Conservation (phyloP, 2,329 filamentous ascomycete genomes). For the Aspergillus ochraceus region DNA sequence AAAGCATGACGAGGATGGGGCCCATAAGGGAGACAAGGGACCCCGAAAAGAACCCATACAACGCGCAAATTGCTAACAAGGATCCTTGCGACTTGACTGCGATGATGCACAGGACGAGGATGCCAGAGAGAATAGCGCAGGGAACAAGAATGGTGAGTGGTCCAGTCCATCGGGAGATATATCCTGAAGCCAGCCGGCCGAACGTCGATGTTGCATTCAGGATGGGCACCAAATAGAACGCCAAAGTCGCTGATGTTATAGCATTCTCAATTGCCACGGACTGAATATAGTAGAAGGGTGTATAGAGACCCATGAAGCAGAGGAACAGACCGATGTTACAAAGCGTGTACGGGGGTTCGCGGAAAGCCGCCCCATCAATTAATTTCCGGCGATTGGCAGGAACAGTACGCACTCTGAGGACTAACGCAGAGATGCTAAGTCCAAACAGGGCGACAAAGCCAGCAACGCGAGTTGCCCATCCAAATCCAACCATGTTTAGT, state of each 20-base stretch:
- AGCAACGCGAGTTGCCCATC: slow-evolving; percentile 1
- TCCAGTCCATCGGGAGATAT: slow-evolving; percentile 35
- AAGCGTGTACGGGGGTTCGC: neutral
- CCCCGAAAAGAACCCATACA: slow-evolving; percentile 45
- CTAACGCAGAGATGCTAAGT: too few relatives aligned
- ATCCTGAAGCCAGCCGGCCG: slow-evolving; percentile 34
- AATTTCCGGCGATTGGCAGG: neutral
- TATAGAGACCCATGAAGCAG: slow-evolving; percentile 16
- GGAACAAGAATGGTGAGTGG: slow-evolving; percentile 38
- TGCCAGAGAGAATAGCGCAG: slow-evolving; percentile 24
- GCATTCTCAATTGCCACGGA: slow-evolving; percentile 12
- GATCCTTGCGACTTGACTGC: slow-evolving; percentile 23
- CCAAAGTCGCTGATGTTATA: slow-evolving; percentile 7
- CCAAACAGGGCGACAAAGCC: neutral
- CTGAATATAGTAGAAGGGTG: slow-evolving; percentile 26
- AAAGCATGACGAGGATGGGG: slow-evolving; percentile 35
- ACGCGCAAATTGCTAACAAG: slow-evolving; percentile 31
- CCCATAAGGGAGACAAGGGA: slow-evolving; percentile 42
- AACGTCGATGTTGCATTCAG: slow-evolving; percentile 36
- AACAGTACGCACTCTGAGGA: too few relatives aligned
- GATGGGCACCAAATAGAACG: slow-evolving; percentile 34
- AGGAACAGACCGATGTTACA: neutral
- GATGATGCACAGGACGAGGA: slow-evolving; percentile 36
- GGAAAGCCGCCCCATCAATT: slow-evolving; percentile 3
- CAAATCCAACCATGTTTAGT: neutral